Evolutionary conservation across 352 stramenopile species (phyloP).

Genomic region (Globisporangium carolinianum): DNA sequence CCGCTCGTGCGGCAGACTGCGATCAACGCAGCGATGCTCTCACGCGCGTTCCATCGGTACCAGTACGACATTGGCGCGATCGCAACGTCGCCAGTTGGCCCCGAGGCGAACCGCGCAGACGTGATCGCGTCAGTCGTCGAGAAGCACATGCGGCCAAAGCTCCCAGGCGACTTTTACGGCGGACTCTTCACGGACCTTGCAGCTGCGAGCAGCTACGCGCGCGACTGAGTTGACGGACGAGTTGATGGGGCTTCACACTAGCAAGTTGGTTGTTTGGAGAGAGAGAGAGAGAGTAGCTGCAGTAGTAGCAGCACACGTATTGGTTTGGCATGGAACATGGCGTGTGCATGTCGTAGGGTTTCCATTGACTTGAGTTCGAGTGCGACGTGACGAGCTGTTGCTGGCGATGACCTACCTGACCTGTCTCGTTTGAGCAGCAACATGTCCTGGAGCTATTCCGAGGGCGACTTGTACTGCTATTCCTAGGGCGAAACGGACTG

Average conservation of each 20-base stretch:
- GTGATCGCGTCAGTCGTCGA: slow-evolving; percentile 67
- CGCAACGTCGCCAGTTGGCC: slow-evolving; percentile 47
- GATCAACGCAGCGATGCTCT: slow-evolving; percentile 72
- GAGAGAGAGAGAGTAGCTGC: not conserved
- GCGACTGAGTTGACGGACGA: not conserved
- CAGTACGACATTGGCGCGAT: slow-evolving; percentile 68
- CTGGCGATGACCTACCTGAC: too few relatives aligned
- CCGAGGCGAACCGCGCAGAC: slow-evolving; percentile 66
- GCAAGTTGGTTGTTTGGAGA: not conserved
- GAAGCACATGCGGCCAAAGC: slow-evolving; percentile 76
- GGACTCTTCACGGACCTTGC: slow-evolving; percentile 64
- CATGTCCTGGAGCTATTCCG: too few relatives aligned
- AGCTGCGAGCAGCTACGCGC: slow-evolving; percentile 2
- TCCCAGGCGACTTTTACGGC: slow-evolving; percentile 84
- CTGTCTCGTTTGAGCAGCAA: too few relatives aligned
- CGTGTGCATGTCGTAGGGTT: too few relatives aligned
- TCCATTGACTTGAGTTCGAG: not conserved
- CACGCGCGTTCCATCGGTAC: slow-evolving; percentile 63
- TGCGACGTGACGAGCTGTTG: not conserved
- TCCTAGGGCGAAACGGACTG: too few relatives aligned
- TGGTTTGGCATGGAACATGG: too few relatives aligned
- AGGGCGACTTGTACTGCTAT: too few relatives aligned
- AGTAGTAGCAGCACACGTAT: too few relatives aligned
- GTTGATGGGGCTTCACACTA: too few relatives aligned
- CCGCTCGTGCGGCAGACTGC: slow-evolving; percentile 78